Evolutionary conservation across 2,329 filamentous ascomycete species (phyloP), one percentile per base, ranked within the genome.

Genomic region (Lachnellula willkommii): DNA sequence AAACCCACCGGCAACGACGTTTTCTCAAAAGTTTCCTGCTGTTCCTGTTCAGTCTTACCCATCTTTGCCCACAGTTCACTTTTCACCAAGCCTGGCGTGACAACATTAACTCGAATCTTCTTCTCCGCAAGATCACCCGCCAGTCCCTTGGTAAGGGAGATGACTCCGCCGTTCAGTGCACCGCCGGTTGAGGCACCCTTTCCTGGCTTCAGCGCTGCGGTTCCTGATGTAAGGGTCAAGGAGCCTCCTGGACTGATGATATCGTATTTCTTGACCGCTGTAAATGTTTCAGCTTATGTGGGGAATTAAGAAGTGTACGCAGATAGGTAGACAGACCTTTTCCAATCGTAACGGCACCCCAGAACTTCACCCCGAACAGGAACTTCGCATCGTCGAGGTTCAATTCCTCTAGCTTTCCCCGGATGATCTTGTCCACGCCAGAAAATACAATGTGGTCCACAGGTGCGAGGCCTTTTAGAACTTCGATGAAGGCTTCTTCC

Each of bases 101-200:
- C 79, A 2, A 78, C 68, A 65, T 88, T 88, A 39, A 87, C 83
- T 4, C 85, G 72, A 4, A 87, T 70, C 0, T 83, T 85, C 60
- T 77, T 77, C 7, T 64, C 60, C 11, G 63, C 50, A 49, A 89
- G 65, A 60, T 88, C 84, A 42, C 85, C 65, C 2, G 84, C 84
- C 20, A 88, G 71, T 2, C 75, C 78, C 2, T 80, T 74, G 1
- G 75, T 73, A 62, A 86, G 73, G 7, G 77, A 74, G 42, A 81
- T 73, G 4, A 81, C 61, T 0, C 77, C 82, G 0, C 77, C 76
- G 42, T 63, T 52, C 37, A 58, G 50, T 7, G 67, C 71, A 3
- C 66, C 68, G 22, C 70, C 71, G 12, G 72, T 68, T 5, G 70
- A 60, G 5, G 72, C 68, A 17, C 70, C 69, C 59, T 71, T 72